Evolutionary conservation across 1,139 yeast species (phyloP), one percentile per base, ranked within the genome.

Genomic region (Starmera stellimalicola): DNA sequence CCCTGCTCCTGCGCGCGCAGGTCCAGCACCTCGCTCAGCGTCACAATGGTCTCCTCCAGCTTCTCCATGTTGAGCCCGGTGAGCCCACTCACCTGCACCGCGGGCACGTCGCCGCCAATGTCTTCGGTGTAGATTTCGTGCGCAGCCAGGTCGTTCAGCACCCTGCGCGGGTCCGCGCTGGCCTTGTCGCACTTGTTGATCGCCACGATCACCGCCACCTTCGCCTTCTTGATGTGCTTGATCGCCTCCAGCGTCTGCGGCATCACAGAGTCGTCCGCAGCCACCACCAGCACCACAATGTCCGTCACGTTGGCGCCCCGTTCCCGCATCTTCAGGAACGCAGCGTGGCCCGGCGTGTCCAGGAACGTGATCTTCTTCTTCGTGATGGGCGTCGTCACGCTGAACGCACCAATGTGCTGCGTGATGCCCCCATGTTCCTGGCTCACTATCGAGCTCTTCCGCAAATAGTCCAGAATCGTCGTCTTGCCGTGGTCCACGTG

Each of bases 401-500:
- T 80, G 50, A 93, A 93, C 1, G 98, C 98, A 53, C 98, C 98
- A 40, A 91, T 91, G 54, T 88, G 97, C 55, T 91, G 99, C 0
- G 99, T 91, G 34, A 91, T 91, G 16, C 99, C 98, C 32, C 99
- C 99, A 55, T 79, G 84, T 51, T 91, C 99, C 28, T 76, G 72
- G 20, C 75, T 74, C 0, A 81, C 97, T 7, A 91, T 74, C 0
- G 87, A 73, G 0, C 95, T 79, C 45, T 84, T 85, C 32, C 97
- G 68, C 46, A 93, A 62, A 47, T 76, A 73, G 53, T 93, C 98
- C 38, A 91, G 66, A 42, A 91, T 80, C 0, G 98, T 88, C 2
- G 99, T 91, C 53, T 91, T 91, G 2, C 99, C 99, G 53, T 91
- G 99, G 56, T 91, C 99, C 27, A 91, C 98, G 57, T 91, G 99